Evolutionary conservation across 352 stramenopile species (phyloP).

Genomic region (Phytophthora pinifolia): DNA sequence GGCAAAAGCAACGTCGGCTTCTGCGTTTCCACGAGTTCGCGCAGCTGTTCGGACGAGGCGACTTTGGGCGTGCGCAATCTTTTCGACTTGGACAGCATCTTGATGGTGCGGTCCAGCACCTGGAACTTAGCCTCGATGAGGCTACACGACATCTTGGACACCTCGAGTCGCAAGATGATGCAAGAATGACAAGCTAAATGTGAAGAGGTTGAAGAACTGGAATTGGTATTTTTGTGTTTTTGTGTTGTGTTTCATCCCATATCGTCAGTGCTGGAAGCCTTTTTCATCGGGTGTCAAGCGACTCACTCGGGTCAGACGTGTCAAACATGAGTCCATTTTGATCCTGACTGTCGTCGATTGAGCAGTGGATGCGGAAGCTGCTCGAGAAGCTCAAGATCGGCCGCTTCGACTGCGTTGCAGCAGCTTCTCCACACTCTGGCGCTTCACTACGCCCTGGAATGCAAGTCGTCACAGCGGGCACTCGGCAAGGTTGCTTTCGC

Average conservation of each 20-base stretch:
- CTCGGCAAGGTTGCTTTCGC: constrained; percentile 25
- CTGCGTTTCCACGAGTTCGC: constrained; percentile 43
- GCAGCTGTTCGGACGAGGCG: constrained; percentile 50
- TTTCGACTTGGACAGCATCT: constrained; percentile 40
- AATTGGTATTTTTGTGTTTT: constrained; percentile 24
- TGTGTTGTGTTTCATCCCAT: constrained; percentile 15
- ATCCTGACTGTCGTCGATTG: constrained; percentile 13
- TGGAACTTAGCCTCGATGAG: constrained; percentile 74
- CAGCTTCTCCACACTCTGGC: neutral
- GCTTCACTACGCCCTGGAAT: neutral
- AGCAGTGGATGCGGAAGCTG: constrained; percentile 28
- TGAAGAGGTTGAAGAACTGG: neutral
- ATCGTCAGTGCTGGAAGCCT: neutral
- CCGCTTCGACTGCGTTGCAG: neutral
- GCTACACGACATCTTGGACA: constrained; percentile 51
- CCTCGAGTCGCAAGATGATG: neutral
- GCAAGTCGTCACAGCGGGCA: neutral
- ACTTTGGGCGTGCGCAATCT: constrained; percentile 23
- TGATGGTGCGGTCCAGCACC: constrained; percentile 52
- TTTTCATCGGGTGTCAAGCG: neutral
- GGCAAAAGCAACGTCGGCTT: constrained; percentile 24
- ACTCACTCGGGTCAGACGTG: constrained; percentile 22
- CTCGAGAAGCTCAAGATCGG: constrained; percentile 39
- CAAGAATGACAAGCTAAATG: constrained; percentile 4
- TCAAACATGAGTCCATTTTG: constrained; percentile 34